These are phyloP conservation scores for Zalaria sp. DNA, from an alignment of 2,329 filamentous ascomycete species.

Conservation along the genomic window DNA sequence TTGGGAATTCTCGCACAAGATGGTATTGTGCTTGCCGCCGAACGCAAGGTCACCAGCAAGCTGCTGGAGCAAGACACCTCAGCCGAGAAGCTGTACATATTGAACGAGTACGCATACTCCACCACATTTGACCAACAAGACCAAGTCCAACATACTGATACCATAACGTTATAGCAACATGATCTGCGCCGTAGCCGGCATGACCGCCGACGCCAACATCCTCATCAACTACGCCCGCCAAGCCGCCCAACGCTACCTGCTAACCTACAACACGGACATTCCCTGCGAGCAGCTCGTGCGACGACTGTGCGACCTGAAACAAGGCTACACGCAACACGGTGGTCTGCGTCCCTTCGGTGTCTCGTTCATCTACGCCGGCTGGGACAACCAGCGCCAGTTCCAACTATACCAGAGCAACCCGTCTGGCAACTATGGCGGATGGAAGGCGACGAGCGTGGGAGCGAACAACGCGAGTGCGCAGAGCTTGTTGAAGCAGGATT, in stretches of 20 bases:
- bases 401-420: conserved; percentile 99
- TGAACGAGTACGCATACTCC: conserved; percentile 66
- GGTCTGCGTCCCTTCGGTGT: conserved; percentile 96
- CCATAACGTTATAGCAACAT: conserved; percentile 61
- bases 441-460: conserved; percentile 96
- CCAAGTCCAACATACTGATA: conserved; percentile 1
- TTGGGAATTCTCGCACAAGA: conserved; percentile 95
- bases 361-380: conserved; percentile 98
- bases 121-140: neutral
- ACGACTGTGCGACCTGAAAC: conserved; percentile 92
- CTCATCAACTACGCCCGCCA: conserved; percentile 99
- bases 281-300: conserved; percentile 98
- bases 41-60: conserved; percentile 99
- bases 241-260: conserved; percentile 90
- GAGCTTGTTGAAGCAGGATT: conserved; percentile 95
- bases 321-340: conserved; percentile 98
- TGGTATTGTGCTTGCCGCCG: conserved; percentile 93
- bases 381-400: conserved; percentile 91
- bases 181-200: conserved; percentile 97
- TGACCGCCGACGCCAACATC: conserved; percentile 99
- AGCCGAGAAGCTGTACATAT: conserved; percentile 97
- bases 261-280: conserved; percentile 99
- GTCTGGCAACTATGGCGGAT: conserved; percentile 95
- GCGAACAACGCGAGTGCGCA: conserved; percentile 97
- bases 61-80: conserved; percentile 98